Percentiles rank a stretch among this genome's conserved stretches.
Conservation (phyloP, 2,329 filamentous ascomycete genomes). For the Botrytis pseudocinerea region DNA sequence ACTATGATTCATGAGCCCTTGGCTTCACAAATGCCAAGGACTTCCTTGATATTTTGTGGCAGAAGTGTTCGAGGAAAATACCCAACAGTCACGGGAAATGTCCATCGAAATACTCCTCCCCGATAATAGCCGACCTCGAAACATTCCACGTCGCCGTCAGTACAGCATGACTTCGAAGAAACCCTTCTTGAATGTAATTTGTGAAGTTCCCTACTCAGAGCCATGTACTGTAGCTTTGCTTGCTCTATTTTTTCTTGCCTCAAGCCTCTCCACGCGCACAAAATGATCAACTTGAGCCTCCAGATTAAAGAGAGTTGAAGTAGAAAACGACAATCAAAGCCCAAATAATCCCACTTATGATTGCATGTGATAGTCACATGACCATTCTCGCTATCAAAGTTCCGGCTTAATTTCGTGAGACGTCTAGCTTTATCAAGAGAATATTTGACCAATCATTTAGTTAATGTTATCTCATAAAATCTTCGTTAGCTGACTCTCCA, state of each 20-base stretch:
- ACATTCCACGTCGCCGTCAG: neutral
- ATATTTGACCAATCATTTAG: slow-evolving; percentile 1
- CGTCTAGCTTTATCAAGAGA: neutral
- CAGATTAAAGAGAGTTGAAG: neutral
- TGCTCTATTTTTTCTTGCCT: neutral
- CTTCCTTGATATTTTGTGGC: neutral
- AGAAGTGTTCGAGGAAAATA: neutral
- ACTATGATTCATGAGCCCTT: neutral
- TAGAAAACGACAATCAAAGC: neutral
- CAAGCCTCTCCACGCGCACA: neutral
- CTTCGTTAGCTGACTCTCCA: slow-evolving; percentile 18
- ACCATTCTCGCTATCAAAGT: neutral
- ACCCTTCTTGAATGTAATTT: neutral
- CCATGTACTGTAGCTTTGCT: neutral
- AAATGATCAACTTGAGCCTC: neutral
- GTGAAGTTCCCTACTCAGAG: neutral
- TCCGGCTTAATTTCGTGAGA: slow-evolving; percentile 10
- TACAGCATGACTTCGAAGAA: neutral
- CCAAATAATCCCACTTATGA: neutral
- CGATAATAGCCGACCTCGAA: neutral
- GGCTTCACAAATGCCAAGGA: neutral
- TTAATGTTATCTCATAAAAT: slow-evolving; percentile 8
- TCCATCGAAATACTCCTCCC: neutral
- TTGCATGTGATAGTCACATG: slow-evolving; percentile 9
- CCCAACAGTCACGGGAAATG: neutral